Percentiles rank a stretch among this genome's conserved stretches.
These are phyloP conservation scores for Hanseniaspora guilliermondii DNA, from an alignment of 805 yeast genomes.

Conservation along the genomic window DNA sequence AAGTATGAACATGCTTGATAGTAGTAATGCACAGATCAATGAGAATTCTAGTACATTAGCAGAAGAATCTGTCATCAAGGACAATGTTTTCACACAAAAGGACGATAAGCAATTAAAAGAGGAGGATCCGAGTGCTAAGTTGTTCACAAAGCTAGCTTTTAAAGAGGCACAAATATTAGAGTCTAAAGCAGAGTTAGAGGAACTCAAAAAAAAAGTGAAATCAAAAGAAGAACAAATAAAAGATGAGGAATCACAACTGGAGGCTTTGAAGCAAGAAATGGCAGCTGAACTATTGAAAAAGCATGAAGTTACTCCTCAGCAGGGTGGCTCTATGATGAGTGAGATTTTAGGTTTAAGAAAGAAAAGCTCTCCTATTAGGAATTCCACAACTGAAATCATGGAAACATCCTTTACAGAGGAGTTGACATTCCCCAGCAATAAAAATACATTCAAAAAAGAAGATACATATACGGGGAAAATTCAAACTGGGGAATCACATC, in stretches of 20 bases:
- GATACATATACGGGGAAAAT: not conserved
- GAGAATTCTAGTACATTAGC: not conserved
- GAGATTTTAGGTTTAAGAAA: not conserved
- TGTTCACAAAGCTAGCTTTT: conserved; percentile 35
- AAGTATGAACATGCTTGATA: not conserved
- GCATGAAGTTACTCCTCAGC: not conserved
- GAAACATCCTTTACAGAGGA: conserved; percentile 5
- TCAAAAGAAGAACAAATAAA: conserved; percentile 42
- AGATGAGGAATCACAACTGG: conserved; percentile 27
- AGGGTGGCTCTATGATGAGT: not conserved
- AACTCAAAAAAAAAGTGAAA: conserved; percentile 35
- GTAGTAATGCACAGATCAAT: not conserved
- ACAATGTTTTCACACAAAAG: not conserved
- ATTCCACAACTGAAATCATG: conserved; percentile 3
- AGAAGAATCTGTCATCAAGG: not conserved
- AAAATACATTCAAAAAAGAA: not conserved
- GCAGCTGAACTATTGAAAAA: conserved; percentile 20
- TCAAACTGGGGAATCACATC: not conserved
- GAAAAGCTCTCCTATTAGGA: not conserved
- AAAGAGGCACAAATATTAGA: conserved; percentile 61
- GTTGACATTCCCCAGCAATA: not conserved
- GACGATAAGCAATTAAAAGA: not conserved
- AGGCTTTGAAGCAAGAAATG: conserved; percentile 27
- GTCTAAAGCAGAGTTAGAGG: conserved; percentile 42
- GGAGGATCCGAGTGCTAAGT: conserved; percentile 7